Evolutionary conservation across 2,329 filamentous ascomycete genomes (phyloP).

Genomic region (Monosporascus ibericus): DNA sequence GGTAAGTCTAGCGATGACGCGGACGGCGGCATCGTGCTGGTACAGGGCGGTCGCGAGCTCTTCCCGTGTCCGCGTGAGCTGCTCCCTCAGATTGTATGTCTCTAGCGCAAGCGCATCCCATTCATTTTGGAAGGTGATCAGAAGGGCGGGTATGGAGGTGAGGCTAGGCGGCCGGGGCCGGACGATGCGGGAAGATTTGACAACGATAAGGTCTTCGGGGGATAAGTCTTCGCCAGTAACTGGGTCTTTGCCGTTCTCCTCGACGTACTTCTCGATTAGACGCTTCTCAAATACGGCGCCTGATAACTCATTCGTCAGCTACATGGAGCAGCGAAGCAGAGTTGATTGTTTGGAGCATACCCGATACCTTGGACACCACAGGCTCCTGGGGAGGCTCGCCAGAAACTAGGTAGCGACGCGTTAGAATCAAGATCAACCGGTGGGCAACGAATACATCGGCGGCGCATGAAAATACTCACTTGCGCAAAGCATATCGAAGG

Average conservation of each 20-base stretch:
- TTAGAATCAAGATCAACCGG: conserved; percentile 7
- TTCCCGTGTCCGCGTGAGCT: conserved; percentile 82
- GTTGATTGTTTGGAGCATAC: conserved; percentile 41
- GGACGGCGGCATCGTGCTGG: conserved; percentile 93
- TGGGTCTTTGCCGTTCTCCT: conserved; percentile 88
- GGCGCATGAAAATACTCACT: conserved; percentile 21
- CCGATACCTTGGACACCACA: conserved; percentile 90
- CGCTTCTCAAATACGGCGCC: conserved; percentile 92
- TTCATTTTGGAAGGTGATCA: conserved; percentile 94
- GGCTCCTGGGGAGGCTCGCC: conserved; percentile 94
- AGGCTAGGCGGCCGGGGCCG: conserved; percentile 86
- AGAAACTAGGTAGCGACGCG: conserved; percentile 59
- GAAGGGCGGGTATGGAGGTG: conserved; percentile 90
- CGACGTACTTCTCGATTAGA: conserved; percentile 89
- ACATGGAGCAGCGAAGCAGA: conserved; percentile 4
- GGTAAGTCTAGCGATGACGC: conserved; percentile 88
- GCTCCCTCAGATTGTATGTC: conserved; percentile 84
- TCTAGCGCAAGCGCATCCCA: conserved; percentile 94
- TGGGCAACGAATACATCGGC: not conserved
- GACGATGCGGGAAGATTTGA: conserved; percentile 78
- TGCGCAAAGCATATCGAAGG: conserved; percentile 42
- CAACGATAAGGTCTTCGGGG: conserved; percentile 76
- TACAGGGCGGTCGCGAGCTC: conserved; percentile 92
- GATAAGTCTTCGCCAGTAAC: conserved; percentile 81
- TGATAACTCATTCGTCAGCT: conserved; percentile 32